Percentiles rank a stretch among this genome's conserved stretches.
phyloP scores from a whole-genome alignment of 345 rosid genomes.

The Pseudoturritis turrita region DNA sequence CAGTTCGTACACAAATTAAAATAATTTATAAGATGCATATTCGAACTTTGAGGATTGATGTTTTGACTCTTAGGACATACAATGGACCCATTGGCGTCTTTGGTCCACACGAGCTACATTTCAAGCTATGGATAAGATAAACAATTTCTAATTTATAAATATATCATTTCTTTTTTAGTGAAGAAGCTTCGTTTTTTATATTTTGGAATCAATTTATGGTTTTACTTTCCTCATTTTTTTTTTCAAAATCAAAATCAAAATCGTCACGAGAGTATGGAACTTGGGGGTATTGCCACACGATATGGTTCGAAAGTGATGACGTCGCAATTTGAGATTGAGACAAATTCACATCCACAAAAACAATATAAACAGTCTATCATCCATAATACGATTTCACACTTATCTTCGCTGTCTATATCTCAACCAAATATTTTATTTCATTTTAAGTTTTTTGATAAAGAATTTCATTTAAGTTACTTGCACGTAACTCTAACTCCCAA shows the following conservation, averaged over 20 bases:
- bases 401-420: constrained; percentile 25
- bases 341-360: constrained; percentile 25
- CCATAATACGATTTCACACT: constrained; percentile 3
- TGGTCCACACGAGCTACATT: constrained; percentile 24
- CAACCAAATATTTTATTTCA: not conserved
- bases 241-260: not conserved
- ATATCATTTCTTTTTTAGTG: not conserved
- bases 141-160: not conserved
- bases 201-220: not conserved
- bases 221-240: not conserved
- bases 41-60: constrained; percentile 24
- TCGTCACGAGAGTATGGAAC: constrained; percentile 8
- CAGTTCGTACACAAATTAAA: not conserved
- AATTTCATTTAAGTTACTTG: constrained; percentile 25
- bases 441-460: too few relatives aligned
- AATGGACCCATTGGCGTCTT: constrained; percentile 15
- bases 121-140: constrained; percentile 23
- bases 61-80: constrained; percentile 19
- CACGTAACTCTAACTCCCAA: constrained; percentile 23
- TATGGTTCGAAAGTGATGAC: not conserved
- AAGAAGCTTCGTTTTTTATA: not conserved
- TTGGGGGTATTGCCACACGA: constrained; percentile 15
- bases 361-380: not conserved
- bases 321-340: not conserved
- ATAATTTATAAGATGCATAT: constrained; percentile 5